Evolutionary conservation across 2,329 filamentous ascomycete genomes (phyloP).

Genomic region (Pseudopyrenochaeta lycopersici): DNA sequence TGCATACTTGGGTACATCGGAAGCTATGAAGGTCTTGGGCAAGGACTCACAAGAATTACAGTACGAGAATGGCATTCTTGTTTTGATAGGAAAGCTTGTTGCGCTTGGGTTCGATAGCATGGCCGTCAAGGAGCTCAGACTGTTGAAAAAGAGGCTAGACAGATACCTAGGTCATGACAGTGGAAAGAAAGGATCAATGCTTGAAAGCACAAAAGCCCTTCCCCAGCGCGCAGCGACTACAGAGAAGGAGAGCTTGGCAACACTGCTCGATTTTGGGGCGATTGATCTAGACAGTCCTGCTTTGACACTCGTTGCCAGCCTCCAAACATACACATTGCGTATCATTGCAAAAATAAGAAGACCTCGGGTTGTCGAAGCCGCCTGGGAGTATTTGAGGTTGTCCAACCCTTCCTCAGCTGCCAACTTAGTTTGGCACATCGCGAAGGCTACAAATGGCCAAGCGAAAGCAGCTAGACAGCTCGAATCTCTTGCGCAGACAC

Average conservation of each 20-base stretch:
- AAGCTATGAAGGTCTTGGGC: constrained; percentile 60
- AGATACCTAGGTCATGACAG: constrained; percentile 25
- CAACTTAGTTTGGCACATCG: constrained; percentile 63
- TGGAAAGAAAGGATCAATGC: constrained; percentile 2
- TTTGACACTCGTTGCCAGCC: constrained; percentile 67
- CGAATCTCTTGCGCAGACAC: constrained; percentile 70
- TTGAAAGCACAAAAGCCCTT: constrained; percentile 13
- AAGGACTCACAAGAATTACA: constrained; percentile 70
- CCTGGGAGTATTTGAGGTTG: constrained; percentile 64
- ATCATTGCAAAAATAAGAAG: constrained; percentile 69
- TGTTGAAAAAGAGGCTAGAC: constrained; percentile 72
- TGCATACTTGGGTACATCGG: constrained; percentile 67
- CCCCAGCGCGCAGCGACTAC: constrained; percentile 41
- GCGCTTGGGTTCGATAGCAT: constrained; percentile 71
- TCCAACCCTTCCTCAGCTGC: constrained; percentile 65
- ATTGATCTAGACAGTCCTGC: constrained; percentile 42
- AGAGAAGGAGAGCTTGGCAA: constrained; percentile 61
- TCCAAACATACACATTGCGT: constrained; percentile 72
- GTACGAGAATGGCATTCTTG: constrained; percentile 76
- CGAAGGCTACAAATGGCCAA: constrained; percentile 56
- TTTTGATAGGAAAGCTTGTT: constrained; percentile 72
- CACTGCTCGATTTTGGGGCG: constrained; percentile 69
- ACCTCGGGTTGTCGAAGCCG: constrained; percentile 66
- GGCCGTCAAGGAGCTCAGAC: constrained; percentile 72
- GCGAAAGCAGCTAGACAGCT: constrained; percentile 71